Base-by-base conservation (phyloP, 139 green algal species). In the Edaphochlamys debaryana region DNA sequence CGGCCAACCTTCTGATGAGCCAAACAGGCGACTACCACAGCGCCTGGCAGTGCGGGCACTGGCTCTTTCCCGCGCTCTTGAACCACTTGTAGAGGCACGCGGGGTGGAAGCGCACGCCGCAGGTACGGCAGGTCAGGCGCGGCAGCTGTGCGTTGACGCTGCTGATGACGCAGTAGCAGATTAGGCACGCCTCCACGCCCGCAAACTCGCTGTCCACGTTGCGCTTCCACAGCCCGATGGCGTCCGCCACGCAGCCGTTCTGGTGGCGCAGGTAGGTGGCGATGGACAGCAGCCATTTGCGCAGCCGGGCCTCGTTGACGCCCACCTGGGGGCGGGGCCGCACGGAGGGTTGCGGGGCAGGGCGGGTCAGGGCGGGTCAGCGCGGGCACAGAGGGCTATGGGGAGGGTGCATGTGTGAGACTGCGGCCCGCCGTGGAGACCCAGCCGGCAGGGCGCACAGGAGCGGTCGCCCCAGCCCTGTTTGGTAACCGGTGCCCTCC, bases 11-110 rank as follows among this genome's bases (percentile, higher is more conserved):
- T n/a, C n/a, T n/a, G n/a, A n/a, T n/a, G n/a, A n/a, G n/a, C n/a
- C n/a, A n/a, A n/a, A n/a, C n/a, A n/a, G n/a, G n/a, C n/a, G n/a
- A n/a, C 56, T 71, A 82, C 76, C 76, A 82, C 42, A 82, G 76
- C 76, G 76, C 76, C 84, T 98, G 95, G 88, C 97, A 99, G 73
- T 99, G 95, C 32, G 96, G 96, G 86, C 97, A 99, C 32, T 79
- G 93, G 71, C 86, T 94, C 92, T 99, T 98, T 67, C 87, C 89
- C 23, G 85, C 92, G 69, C 85, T 93, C 74, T 90, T 92, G 88
- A 99, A 99, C 97, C 97, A 99, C 88, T 98, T 98, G 89, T 97
- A 99, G 38, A 99, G 88, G 89, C 97, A 99, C 7, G 87, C 88
- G 2, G 89, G 87, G 87, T 99, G 97, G 89, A 98, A 99, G 60